phyloP scores from a whole-genome alignment of 192 early-diverging fungal species.

The Backusella macrospora region DNA sequence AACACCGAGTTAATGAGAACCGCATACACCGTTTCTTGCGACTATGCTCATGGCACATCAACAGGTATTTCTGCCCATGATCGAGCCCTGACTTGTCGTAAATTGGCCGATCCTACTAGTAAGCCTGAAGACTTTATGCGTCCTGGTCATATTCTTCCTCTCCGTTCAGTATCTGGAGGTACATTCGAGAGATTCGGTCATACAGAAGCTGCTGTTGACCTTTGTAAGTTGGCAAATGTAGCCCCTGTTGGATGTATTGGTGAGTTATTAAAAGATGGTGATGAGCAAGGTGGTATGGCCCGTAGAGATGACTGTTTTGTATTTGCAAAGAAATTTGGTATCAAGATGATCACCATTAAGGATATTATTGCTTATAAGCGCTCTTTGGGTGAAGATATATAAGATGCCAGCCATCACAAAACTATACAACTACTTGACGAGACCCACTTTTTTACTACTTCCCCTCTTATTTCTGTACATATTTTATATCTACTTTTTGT shows the following conservation, averaged over 20 bases:
- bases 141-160: conserved; percentile 95
- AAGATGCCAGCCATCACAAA: neutral
- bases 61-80: conserved; percentile 98
- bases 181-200: conserved; percentile 90
- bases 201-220: conserved; percentile 91
- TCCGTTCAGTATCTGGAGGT: conserved; percentile 81
- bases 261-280: conserved; percentile 89
- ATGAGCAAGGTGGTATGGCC: conserved; percentile 82
- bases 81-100: conserved; percentile 75
- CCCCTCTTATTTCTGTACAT: conserved; percentile 9
- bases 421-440: neutral
- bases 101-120: conserved; percentile 73
- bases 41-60: conserved; percentile 81
- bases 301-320: conserved; percentile 86
- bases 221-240: conserved; percentile 84
- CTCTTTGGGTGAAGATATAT: conserved; percentile 4
- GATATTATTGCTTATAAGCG: conserved; percentile 77
- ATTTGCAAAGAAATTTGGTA: conserved; percentile 84
- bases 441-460: neutral
- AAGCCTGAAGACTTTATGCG: conserved; percentile 76
- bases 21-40: conserved; percentile 94
- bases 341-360: conserved; percentile 90
- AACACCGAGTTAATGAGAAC: conserved; percentile 93
- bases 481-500: neutral
- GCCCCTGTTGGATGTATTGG: conserved; percentile 90